A percentile compares a stretch with the other conserved stretches of the same genome.
Conservation (phyloP, 768 basidiomycete species). For the Podaxis carcinomalis region DNA sequence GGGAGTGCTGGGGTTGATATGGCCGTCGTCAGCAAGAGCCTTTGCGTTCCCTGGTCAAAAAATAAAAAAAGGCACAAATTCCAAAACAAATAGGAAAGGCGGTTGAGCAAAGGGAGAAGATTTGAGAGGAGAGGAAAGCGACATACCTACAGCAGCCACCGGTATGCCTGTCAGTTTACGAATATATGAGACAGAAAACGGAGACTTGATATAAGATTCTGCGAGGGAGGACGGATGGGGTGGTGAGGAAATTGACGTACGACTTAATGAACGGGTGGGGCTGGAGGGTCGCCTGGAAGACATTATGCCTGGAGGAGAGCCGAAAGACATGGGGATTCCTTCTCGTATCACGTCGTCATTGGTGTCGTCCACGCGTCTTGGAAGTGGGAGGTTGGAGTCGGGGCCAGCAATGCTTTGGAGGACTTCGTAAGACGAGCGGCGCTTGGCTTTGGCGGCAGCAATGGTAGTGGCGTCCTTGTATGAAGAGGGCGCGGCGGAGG, state of each 20-base stretch:
- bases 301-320: conserved; percentile 31
- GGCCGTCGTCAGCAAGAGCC: conserved; percentile 73
- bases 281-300: conserved; percentile 55
- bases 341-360: conserved; percentile 50
- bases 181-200: conserved; percentile 5
- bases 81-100: conserved; percentile 5
- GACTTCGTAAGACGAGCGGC: conserved; percentile 70
- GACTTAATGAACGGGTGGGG: conserved; percentile 75
- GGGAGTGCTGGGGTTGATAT: conserved; percentile 35
- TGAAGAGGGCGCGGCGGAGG: conserved; percentile 26
- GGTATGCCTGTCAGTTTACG: conserved; percentile 54
- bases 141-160: conserved; percentile 70
- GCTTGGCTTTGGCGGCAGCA: conserved; percentile 45
- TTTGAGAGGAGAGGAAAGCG: not conserved
- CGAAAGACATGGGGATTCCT: conserved; percentile 65
- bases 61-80: conserved; percentile 11
- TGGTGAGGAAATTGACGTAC: conserved; percentile 41
- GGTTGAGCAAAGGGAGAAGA: not conserved
- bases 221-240: conserved; percentile 13
- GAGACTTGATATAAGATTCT: conserved; percentile 16
- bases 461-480: conserved; percentile 18
- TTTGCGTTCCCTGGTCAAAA: conserved; percentile 68
- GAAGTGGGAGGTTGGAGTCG: conserved; percentile 71
- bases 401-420: conserved; percentile 69
- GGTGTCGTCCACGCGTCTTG: conserved; percentile 44